A percentile compares a stretch with the other conserved stretches of the same genome.
Evolutionary conservation across 352 stramenopile genomes (phyloP).

Genomic region (Aphanomyces invadans): DNA sequence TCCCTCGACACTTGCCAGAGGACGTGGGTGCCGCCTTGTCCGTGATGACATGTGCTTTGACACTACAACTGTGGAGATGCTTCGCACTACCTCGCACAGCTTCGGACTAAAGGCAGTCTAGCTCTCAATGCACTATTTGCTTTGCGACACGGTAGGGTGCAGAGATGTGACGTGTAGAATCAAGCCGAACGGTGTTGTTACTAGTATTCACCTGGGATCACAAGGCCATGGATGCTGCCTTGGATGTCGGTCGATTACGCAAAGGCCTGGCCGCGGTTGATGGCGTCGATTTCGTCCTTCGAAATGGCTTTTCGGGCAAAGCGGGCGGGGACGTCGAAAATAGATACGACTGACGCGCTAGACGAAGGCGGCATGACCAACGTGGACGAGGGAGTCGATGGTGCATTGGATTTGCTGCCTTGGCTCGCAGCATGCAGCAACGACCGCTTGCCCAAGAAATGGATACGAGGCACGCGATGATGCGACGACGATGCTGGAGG

Average conservation of each 20-base stretch:
- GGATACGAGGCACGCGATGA: constrained; percentile 52
- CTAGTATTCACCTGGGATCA: too few species aligned
- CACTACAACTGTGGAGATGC: too few species aligned
- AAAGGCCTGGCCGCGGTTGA: constrained; percentile 49
- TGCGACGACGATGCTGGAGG: constrained; percentile 26
- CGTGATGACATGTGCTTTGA: too few species aligned
- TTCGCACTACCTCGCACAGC: too few species aligned
- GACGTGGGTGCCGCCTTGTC: too few species aligned
- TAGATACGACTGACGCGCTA: constrained; percentile 53
- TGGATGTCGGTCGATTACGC: neutral
- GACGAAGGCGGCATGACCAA: constrained; percentile 41
- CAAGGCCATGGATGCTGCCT: too few species aligned
- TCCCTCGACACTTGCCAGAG: too few species aligned
- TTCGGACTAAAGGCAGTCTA: too few species aligned
- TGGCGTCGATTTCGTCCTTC: constrained; percentile 54
- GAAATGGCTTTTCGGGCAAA: constrained; percentile 60
- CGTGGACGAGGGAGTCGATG: constrained; percentile 24
- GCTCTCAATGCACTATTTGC: too few species aligned
- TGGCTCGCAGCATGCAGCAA: constrained; percentile 39
- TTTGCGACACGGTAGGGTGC: too few species aligned
- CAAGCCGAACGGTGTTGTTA: neutral
- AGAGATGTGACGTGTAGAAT: too few species aligned
- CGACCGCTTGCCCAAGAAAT: constrained; percentile 64
- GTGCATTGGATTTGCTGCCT: constrained; percentile 29
- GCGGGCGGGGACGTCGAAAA: constrained; percentile 31